Conservation (phyloP, 495 filamentous ascomycete species). For the Penicillium silybi region DNA sequence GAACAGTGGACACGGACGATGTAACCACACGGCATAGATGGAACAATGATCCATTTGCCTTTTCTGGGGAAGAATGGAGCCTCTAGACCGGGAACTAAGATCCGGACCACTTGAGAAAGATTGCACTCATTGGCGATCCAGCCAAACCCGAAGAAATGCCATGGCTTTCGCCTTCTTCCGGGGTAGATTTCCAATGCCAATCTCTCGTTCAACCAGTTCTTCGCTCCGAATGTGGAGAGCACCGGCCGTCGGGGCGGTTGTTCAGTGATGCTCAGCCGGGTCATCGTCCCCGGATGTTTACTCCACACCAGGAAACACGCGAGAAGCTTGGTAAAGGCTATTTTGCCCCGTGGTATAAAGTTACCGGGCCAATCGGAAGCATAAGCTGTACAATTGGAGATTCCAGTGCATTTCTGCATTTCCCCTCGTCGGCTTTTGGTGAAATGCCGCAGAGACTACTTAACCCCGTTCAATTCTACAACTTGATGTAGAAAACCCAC, state of each 20-base stretch:
- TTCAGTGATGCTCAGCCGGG: constrained; percentile 12
- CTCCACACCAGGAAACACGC: constrained; percentile 19
- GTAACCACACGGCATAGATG: neutral
- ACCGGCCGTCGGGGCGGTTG: neutral
- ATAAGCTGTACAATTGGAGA: neutral
- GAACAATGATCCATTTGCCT: neutral
- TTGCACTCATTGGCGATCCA: constrained; percentile 1
- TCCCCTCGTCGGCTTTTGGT: too few relatives aligned
- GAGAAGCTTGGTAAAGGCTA: constrained; percentile 11
- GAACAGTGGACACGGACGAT: neutral
- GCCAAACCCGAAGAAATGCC: neutral
- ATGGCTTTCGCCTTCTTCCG: constrained; percentile 4
- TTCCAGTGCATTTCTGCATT: neutral
- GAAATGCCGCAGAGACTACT: neutral
- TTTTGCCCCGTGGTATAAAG: neutral
- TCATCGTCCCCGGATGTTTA: constrained; percentile 26
- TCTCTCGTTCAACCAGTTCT: neutral
- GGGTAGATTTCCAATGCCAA: constrained; percentile 12
- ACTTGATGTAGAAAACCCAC: neutral
- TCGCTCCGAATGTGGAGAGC: neutral
- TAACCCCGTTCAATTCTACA: neutral
- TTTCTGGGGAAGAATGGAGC: neutral
- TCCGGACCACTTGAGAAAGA: constrained; percentile 3
- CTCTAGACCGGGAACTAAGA: constrained; percentile 1
- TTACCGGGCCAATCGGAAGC: constrained; percentile 20